Evolutionary conservation across 2,329 filamentous ascomycete species (phyloP), one percentile per base, ranked within the genome.

Genomic region (Macrophomina tecta): DNA sequence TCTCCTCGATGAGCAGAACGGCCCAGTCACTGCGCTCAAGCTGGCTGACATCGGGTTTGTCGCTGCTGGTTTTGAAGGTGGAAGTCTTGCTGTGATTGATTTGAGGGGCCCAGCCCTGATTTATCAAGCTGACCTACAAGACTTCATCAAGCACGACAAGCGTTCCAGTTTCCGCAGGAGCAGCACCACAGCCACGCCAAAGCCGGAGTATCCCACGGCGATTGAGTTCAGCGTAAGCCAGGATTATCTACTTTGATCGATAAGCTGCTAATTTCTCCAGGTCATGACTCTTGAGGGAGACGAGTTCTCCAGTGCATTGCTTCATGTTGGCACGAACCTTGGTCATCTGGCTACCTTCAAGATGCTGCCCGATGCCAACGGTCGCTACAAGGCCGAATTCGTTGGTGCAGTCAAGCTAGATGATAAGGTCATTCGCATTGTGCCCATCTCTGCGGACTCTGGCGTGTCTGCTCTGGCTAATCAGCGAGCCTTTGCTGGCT

Each of bases 11-110:
- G 91, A 94, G 85, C 87, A 91, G 76, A 89, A 93, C 73, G 95
- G 94, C 0, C 84, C 91, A 1, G 89, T 97, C 38, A 94, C 88
- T 28, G 91, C 90, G 1, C 75, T 96, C 45, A 90, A 92, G 67
- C 88, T 95, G 66, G 95, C 93, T n/a, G 92, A 97, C 76, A 89
- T 98, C 12, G 95, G 95, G 0, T 99, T 99, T 74, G 87, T 97
- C 11, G 94, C 90, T 11, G 89, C 91, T 36, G 95, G 93, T 0
- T 97, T 93, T 9, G 91, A 97, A 76, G 87, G 88, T 46, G 95
- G 95, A 2, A 88, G 88, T 69, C 79, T 99, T 45, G 90, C 87
- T 8, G 86, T 99, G 45, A 87, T 98, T 62, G 95, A 99, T 77
- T 83, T 99, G 69, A 89, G 95, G 67, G 94, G 94, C 0, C 95